Conservation (phyloP, 148 eudicot species). For the Rhododendron molle region DNA sequence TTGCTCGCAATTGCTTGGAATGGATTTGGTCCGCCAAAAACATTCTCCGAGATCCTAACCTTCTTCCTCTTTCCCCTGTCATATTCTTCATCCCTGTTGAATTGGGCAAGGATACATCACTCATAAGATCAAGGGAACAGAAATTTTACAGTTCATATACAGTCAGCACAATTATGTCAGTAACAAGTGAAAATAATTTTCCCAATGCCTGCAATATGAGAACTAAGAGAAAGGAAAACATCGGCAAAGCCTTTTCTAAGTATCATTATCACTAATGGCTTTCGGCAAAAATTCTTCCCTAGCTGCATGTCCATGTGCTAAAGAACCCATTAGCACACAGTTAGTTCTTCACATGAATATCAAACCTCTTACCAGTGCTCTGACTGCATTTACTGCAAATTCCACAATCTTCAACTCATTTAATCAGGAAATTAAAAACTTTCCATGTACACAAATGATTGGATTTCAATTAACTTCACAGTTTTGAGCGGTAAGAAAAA, state of each 20-base stretch:
- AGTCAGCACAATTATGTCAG: neutral
- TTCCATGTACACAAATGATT: neutral
- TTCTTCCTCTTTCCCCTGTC: slow-evolving; percentile 87
- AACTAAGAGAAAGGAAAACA: neutral
- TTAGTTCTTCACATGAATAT: neutral
- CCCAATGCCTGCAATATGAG: neutral
- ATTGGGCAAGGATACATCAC: neutral
- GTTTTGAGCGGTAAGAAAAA: neutral
- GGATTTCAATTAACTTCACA: neutral
- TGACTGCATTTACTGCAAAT: neutral
- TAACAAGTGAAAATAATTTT: neutral
- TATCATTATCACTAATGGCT: neutral
- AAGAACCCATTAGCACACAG: neutral
- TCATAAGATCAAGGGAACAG: neutral
- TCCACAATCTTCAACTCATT: neutral
- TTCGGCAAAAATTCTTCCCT: neutral
- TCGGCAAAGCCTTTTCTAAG: neutral
- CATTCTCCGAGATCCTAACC: slow-evolving; percentile 32
- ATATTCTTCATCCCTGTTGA: slow-evolving; percentile 88
- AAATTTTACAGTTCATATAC: neutral
- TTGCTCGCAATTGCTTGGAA: slow-evolving; percentile 69
- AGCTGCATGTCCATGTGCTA: neutral
- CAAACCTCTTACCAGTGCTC: neutral
- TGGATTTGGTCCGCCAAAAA: slow-evolving; percentile 60
- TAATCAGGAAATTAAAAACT: neutral